Conservation (phyloP, 2,329 filamentous ascomycete genomes). For the Escovopsis sp. region DNA sequence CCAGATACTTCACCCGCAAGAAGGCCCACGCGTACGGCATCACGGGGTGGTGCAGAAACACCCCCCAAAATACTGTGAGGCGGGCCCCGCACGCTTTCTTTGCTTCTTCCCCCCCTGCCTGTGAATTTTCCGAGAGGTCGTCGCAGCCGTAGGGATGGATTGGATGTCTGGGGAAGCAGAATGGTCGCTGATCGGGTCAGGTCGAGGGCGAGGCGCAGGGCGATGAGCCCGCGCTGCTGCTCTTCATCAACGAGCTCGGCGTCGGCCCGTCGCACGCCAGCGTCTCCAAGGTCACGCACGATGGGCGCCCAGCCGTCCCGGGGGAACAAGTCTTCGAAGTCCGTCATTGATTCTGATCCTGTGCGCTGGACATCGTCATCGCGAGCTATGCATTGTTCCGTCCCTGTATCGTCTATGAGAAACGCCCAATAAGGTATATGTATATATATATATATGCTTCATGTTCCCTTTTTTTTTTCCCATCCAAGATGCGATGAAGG, state of each 20-base stretch:
- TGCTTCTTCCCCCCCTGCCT: too few species aligned
- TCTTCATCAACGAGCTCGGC: slow-evolving; percentile 61
- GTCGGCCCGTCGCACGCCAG: slow-evolving; percentile 57
- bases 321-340: slow-evolving; percentile 55
- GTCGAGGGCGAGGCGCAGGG: slow-evolving; percentile 87
- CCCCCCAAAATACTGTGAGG: slow-evolving; percentile 36
- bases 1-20: slow-evolving; percentile 39
- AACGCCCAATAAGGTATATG: too few species aligned
- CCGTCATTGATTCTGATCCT: slow-evolving; percentile 17
- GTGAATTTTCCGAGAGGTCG: too few species aligned
- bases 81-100: too few species aligned
- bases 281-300: slow-evolving; percentile 60
- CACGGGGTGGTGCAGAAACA: slow-evolving; percentile 50
- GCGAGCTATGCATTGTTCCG: too few species aligned
- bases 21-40: slow-evolving; percentile 34
- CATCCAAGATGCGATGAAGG: too few species aligned
- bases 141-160: too few species aligned
- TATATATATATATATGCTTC: too few species aligned
- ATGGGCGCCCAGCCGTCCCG: slow-evolving; percentile 48
- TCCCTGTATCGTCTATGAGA: too few species aligned
- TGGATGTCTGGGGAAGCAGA: too few species aligned
- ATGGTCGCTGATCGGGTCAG: slow-evolving; percentile 40
- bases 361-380: too few species aligned
- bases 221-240: slow-evolving; percentile 44
- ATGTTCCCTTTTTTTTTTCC: too few species aligned